phyloP scores from a whole-genome alignment of 2,329 filamentous ascomycete genomes.

The Penicillium fuscoglaucum region DNA sequence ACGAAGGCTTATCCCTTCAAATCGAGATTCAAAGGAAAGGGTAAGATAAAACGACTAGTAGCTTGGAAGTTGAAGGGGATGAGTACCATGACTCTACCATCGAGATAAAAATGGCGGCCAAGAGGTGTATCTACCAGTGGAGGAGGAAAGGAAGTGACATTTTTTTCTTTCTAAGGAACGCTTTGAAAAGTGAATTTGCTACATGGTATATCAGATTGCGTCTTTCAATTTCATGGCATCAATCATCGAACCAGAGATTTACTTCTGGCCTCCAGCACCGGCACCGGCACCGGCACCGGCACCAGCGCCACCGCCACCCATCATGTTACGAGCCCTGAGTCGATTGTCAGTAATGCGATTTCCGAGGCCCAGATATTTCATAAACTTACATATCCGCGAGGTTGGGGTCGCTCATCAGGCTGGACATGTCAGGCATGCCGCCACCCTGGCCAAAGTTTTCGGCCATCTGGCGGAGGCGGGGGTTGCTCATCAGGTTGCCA shows the following conservation, averaged over 20 bases:
- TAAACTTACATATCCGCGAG: constrained; percentile 86
- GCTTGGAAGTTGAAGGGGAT: no score
- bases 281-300: not conserved
- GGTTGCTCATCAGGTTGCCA: constrained; percentile 92
- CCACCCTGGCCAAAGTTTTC: constrained; percentile 70
- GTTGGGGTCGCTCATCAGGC: constrained; percentile 86
- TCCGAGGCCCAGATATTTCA: not conserved
- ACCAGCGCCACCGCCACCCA: constrained; percentile 53
- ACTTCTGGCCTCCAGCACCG: constrained; percentile 22
- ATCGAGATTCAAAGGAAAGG: no score
- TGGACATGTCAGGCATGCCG: constrained; percentile 84
- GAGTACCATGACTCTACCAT: not conserved
- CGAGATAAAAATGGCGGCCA: not conserved
- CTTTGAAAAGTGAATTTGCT: constrained; percentile 20
- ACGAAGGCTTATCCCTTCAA: no score
- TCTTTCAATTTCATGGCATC: constrained; percentile 19
- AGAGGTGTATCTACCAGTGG: not conserved
- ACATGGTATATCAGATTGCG: constrained; percentile 23
- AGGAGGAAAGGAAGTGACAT: not conserved
- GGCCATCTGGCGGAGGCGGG: constrained; percentile 82
- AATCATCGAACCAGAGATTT: constrained; percentile 13
- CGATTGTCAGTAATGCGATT: constrained; percentile 10
- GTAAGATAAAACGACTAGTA: no score
- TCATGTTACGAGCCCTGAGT: constrained; percentile 64
- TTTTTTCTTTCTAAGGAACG: constrained; percentile 22